Base-by-base conservation (phyloP, 1,284 basidiomycete genomes). In the Neotropicomus parvogracilis region DNA sequence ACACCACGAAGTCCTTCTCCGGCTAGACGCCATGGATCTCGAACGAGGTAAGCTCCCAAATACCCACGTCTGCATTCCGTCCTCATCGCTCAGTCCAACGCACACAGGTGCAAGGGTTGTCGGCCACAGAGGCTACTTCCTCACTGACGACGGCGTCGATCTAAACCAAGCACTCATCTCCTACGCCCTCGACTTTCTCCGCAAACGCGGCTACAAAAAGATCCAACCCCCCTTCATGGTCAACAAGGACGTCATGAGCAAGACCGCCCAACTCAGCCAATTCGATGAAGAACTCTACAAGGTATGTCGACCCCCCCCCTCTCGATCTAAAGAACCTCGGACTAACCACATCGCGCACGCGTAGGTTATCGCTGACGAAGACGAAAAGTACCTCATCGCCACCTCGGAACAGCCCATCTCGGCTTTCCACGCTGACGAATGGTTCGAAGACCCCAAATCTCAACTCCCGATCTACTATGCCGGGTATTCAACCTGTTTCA, bases 271-370 rank as follows among this genome's bases (percentile, higher is more conserved):
- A 68, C 81, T 99, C 14, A 91, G 95, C 62, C 91, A 98, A 69
- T 99, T 98, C 60, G 95, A 99, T 67, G 97, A 99, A 73, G 95
- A 97, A 59, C 75, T 99, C 20, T 99, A 99, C 83, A 97, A 97
- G 77, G 91, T 85, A 65, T 53, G 34, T 36, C 34, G 24, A 24
- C 24, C 6, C 16, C 29, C 16, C 11, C 5, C 16, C 20, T 33
- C 20, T 32, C 27, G 7, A 16, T 19, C 4, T 10, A 21, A 9
- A 12, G 19, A 49, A 2, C 27, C 34, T 29, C 27, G 6, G n/a
- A 33, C 27, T 43, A 29, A 45, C 49, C 44, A 10, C 16, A 40
- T 40, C 29, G 4, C 33, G 16, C 44, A 10, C 8, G 13, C 21
- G 20, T 58, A 90, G 88, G 88, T 95, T 52, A 85, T 88, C 54